Base-by-base conservation (phyloP, 2,329 filamentous ascomycete species). In the Neurospora sp. region DNA sequence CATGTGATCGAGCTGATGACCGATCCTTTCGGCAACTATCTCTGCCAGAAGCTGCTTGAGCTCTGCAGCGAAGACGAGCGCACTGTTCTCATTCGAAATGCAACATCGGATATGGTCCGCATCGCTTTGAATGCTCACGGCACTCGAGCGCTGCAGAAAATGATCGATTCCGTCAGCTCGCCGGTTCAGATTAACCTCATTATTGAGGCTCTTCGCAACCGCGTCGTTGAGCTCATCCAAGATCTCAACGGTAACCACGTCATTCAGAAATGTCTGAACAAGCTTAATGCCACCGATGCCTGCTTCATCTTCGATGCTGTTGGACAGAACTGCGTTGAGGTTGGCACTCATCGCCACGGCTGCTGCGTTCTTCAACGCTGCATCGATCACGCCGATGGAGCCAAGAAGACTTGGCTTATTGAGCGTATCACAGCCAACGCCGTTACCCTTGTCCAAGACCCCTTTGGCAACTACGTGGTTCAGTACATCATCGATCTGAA, bases 191-290 rank as follows among this genome's bases (percentile, higher is more conserved):
- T 95, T 68, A 86, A 91, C 75, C 91, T 93, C 74, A 96, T 99
- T 79, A 97, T 97, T 74, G 85, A 91, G 69, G 93, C 96, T 15
- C 86, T 99, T 68, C 87, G 90, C 73, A 86, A 89, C 78, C 89
- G 92, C 71, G 96, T 99, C 67, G 96, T 99, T 23, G 91, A 96
- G 76, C 87, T 99, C 69, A 97, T 99, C 72, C 93, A 99, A 79
- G 96, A 99, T 76, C 85, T 99, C 68, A 99, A 99, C 78, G 96
- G 96, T 79, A 99, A 99, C 77, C 96, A 99, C 77, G 96, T 99
- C 77, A 97, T 99, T 74, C 96, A 99, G 82, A 99, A 99, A 83
- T 99, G 96, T 77, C 87, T 99, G 69, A 99, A 98, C 83, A 96
- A 97, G 80, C 90, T 99, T 46, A 91, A 89, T 73, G 85, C 93